Conservation (phyloP, 176 grass and related monocot genomes). For the Thinopyrum elongatum region DNA sequence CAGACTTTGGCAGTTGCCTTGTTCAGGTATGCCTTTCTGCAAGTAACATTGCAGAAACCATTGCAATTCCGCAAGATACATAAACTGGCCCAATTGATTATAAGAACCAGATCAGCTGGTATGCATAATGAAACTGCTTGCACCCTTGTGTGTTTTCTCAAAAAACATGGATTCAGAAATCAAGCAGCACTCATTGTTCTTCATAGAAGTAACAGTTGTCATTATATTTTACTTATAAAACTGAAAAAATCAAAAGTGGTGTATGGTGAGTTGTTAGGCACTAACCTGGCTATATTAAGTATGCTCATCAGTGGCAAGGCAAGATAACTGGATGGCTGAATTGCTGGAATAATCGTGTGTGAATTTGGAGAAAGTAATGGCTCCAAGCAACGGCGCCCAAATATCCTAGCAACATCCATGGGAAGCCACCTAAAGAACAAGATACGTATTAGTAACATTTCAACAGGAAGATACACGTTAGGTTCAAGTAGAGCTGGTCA, state of each 20-base stretch:
- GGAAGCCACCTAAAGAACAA: conserved; percentile 83
- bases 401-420: conserved; percentile 81
- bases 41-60: conserved; percentile 11
- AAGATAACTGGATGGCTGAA: conserved; percentile 81
- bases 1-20: not conserved
- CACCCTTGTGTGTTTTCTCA: conserved; percentile 18
- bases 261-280: conserved; percentile 15
- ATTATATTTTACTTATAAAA: conserved; percentile 18
- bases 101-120: conserved; percentile 13
- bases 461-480: not conserved
- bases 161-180: conserved; percentile 37
- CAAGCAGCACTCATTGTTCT: conserved; percentile 5
- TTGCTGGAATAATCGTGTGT: conserved; percentile 54
- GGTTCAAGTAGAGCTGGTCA: not conserved
- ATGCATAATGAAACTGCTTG: conserved; percentile 17
- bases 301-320: conserved; percentile 93
- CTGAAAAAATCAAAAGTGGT: conserved; percentile 4
- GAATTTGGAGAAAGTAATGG: conserved; percentile 87
- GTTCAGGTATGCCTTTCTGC: not conserved
- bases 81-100: not conserved
- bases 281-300: conserved; percentile 96
- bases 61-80: not conserved
- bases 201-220: conserved; percentile 29
- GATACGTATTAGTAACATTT: conserved; percentile 10
- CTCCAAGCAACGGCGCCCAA: conserved; percentile 63